Evolutionary conservation across 176 grass and related monocot species (phyloP), one percentile per base, ranked within the genome.

Genomic region (Pontederia paniculata): DNA sequence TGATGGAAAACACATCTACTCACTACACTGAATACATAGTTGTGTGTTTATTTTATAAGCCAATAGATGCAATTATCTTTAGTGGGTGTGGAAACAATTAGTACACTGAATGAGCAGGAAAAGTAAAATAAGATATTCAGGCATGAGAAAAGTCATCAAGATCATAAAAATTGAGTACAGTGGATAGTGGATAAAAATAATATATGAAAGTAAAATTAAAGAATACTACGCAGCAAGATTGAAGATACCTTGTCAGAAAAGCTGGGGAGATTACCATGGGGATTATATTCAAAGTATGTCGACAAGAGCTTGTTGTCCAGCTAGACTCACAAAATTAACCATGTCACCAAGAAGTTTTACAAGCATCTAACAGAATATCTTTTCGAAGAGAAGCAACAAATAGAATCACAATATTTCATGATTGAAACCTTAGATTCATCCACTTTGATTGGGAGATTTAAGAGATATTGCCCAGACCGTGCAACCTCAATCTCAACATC

Each of bases 361-460:
- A 37, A 37, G 28, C 28, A 37, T 37, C 28, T 37, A 37, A 37
- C 28, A 37, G 28, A 37, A 37, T 37, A 3, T 37, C 7, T 6
- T 37, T 66, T 73, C 75, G 47, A 1, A 72, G 58, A 71, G 28
- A 37, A 37, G 28, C 28, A 37, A 37, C 28, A 5, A 37, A 37
- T 6, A 37, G 28, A 37, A 37, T 37, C 28, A 37, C 28, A 37
- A 2, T 37, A 5, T 37, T 37, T 37, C 28, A 37, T 37, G 3
- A 37, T 37, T 37, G 5, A 37, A 37, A 97, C 93, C 93, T 90
- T 97, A 11, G 74, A 67, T 81, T 97, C 86, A 56, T 97, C 86
- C 62, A 97, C 86, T 79, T 97, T 87, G 62, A 97, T 84, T 15
- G 93, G 93, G 41, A 97, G 86, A 28, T 91, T 84, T 58, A 97